Evolutionary conservation across 768 basidiomycete species (phyloP).

Genomic region (Tylopilus vinaceipallidus): DNA sequence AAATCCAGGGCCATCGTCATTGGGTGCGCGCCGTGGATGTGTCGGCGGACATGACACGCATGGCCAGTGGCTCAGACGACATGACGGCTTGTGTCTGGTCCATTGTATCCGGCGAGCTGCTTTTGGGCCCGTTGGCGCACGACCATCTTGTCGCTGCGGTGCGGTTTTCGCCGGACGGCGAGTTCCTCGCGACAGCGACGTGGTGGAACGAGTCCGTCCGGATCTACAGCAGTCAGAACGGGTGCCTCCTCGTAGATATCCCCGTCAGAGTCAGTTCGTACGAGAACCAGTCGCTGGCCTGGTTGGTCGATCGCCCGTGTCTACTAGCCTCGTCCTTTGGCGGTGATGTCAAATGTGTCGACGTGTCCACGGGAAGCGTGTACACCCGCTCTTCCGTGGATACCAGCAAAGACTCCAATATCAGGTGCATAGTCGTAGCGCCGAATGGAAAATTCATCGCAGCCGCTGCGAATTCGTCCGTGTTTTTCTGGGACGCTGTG

Average conservation of each 20-base stretch:
- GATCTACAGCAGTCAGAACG: conserved; percentile 8
- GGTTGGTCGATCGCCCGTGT: neutral
- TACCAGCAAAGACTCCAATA: neutral
- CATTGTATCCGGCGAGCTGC: conserved; percentile 4
- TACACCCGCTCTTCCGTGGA: neutral
- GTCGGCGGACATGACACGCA: conserved; percentile 8
- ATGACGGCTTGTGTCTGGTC: conserved; percentile 9
- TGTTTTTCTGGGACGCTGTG: conserved; percentile 12
- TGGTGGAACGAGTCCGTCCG: conserved; percentile 13
- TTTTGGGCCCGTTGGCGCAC: conserved; percentile 11
- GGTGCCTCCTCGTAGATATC: conserved; percentile 6
- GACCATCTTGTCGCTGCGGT: conserved; percentile 1
- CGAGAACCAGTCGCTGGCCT: conserved; percentile 13
- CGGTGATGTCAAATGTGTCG: conserved; percentile 7
- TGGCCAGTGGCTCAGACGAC: conserved; percentile 15
- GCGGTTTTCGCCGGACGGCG: conserved; percentile 14
- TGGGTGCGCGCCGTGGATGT: conserved; percentile 19
- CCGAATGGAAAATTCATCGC: conserved; percentile 11
- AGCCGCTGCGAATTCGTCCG: neutral
- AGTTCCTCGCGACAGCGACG: conserved; percentile 11
- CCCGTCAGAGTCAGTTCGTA: conserved; percentile 8
- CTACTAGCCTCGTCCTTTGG: conserved; percentile 10
- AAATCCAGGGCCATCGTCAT: conserved; percentile 2
- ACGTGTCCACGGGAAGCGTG: neutral
- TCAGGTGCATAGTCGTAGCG: conserved; percentile 8